Base-by-base conservation (phyloP, 1,284 basidiomycete genomes). In the Rhodotorula sp. region DNA sequence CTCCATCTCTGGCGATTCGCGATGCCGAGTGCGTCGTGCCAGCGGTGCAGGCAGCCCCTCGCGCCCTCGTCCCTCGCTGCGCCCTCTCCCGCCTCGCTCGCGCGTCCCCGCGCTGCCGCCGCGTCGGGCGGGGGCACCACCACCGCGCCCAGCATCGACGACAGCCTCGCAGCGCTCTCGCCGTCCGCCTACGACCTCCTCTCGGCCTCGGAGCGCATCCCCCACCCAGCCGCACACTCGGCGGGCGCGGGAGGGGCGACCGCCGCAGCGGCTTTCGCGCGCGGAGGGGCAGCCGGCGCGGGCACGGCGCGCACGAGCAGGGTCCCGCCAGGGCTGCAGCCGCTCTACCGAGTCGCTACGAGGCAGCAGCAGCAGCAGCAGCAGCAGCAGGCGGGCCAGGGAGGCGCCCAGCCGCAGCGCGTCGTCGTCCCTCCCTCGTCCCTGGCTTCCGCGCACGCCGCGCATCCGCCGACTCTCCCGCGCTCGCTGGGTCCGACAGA, bases 151-250 rank as follows among this genome's bases (percentile, higher is more conserved):
- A 59, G 60, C 86, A 86, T 93, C 77, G 93, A 96, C 83, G 88
- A 89, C 19, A 92, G 92, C 23, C 85, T 96, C 41, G 85, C 91
- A 56, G 89, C 91, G 80, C 85, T 96, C 67, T 87, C 91, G 2
- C 91, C 90, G 23, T 91, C 91, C 34, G 89, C 91, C 44, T 92
- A 92, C 81, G 90, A 92, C 80, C 89, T 92, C 83, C 88, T 84
- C 25, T 81, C 86, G 27, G 85, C 87, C 58, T 80, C 84, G 7
- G 85, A 88, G 73, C 88, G 87, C 77, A 82, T 88, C 56, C 82
- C 84, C 21, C 82, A 85, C 49, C 82, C 89, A 7, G 86, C 89
- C 16, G 84, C 87, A 42, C 83, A 88, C 21, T 82, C 87, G 10
- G 84, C 86, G 60, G 84, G 23, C n/a, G 49, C 7, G 21, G 49